Evolutionary conservation across 2,329 filamentous ascomycete species (phyloP).

Genomic region (Fusarium chuoi): DNA sequence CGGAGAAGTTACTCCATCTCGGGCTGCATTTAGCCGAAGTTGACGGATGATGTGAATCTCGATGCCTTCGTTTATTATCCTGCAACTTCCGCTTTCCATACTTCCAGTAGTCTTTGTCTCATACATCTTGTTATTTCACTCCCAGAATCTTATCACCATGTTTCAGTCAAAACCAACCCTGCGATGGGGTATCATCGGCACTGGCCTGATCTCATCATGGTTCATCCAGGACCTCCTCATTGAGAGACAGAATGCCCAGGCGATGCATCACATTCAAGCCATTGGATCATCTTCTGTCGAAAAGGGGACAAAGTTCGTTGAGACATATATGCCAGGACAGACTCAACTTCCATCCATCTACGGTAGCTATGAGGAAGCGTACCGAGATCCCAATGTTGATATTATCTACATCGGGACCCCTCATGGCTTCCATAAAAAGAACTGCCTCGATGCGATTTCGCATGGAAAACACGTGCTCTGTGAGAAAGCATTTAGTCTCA

Average conservation of each 20-base stretch:
- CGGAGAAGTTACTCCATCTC: not conserved
- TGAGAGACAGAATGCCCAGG: conserved; percentile 49
- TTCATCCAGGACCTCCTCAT: conserved; percentile 56
- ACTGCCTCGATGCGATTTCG: conserved; percentile 55
- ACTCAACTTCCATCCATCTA: conserved; percentile 48
- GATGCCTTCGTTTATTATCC: not conserved
- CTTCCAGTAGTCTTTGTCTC: not conserved
- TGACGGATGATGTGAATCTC: not conserved
- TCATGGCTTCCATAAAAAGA: conserved; percentile 56
- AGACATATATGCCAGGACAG: not conserved
- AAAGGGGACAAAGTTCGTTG: conserved; percentile 45
- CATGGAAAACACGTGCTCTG: conserved; percentile 57
- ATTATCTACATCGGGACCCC: conserved; percentile 59
- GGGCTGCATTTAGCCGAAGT: not conserved
- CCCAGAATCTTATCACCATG: not conserved
- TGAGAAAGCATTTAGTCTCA: conserved; percentile 58
- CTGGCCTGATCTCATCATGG: conserved; percentile 58
- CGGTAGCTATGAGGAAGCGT: conserved; percentile 53
- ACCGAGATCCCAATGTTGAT: conserved; percentile 54
- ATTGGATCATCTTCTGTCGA: conserved; percentile 54
- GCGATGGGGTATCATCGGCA: conserved; percentile 53
- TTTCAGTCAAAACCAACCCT: conserved; percentile 39
- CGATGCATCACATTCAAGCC: conserved; percentile 54
- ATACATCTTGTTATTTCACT: rapidly evolving
- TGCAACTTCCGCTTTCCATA: not conserved